Evolutionary conservation across 176 grass and related monocot species (phyloP), one percentile per base, ranked within the genome.

Genomic region (Oryza meyeriana): DNA sequence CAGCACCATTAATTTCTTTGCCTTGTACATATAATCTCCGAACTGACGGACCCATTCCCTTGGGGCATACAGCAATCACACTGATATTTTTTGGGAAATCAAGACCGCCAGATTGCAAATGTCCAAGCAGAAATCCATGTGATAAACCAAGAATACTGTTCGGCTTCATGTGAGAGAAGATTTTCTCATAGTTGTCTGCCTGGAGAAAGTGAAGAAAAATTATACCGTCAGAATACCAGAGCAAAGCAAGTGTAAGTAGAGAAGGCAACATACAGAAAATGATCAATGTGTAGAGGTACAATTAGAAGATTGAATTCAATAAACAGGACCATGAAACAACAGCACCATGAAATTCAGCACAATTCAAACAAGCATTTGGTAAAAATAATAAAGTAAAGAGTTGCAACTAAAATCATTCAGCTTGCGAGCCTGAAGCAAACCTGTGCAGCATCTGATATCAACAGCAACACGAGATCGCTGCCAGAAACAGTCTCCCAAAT

Each of bases 401-500:
- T 27, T 66, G 61, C 29, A 52, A 78, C 59, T 12, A 34, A 55
- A 79, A 62, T 26, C 39, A 74, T 59, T n/a, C 35, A 70, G 28
- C 39, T 85, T 22, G 30, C 50, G 55, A 84, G 48, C 2, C 79
- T 75, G 20, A 77, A 50, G 29, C 71, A 47, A 66, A 95, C 92
- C 86, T 95, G 92, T 39, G 90, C 95, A 86, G 92, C 87, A 86
- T 98, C 92, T 63, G 95, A 98, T n/a, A 98, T 98, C 22, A 98
- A 80, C 84, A 98, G 78, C 83, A 98, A 85, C 29, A 98, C 72
- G 65, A 98, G 92, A 25, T 98, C 95, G 30, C 95, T 95, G 84
- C 86, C 76, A 20, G 86, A 89, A 64, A 98, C 61, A 61, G 88
- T 95, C 76, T 98, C 95, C 88, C 90, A 98, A 38, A 98, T 98